These are phyloP conservation scores for Candida broadrunensis DNA, from an alignment of 805 yeast species.

Conservation along the genomic window DNA sequence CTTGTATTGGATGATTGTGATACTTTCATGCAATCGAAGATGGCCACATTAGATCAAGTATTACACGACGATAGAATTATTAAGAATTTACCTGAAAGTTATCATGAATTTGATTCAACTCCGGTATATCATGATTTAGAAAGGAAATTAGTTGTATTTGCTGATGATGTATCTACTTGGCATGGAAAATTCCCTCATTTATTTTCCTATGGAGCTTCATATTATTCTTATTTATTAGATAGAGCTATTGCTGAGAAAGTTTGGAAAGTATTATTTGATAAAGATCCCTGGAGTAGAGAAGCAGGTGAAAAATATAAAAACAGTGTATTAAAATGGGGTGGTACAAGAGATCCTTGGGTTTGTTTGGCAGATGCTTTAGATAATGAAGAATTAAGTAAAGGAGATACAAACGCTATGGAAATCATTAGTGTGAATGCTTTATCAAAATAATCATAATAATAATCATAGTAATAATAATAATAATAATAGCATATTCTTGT, in stretches of 20 bases:
- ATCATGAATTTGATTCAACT: constrained; percentile 49
- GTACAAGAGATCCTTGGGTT: constrained; percentile 84
- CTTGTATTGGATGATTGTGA: constrained; percentile 64
- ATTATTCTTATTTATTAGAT: constrained; percentile 88
- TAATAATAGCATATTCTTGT: too few species aligned
- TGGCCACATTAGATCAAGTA: constrained; percentile 85
- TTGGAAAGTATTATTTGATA: constrained; percentile 69
- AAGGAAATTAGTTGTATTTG: constrained; percentile 53
- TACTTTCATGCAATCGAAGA: constrained; percentile 78
- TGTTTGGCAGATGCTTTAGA: constrained; percentile 79
- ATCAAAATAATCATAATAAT: background rate
- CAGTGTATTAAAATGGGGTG: constrained; percentile 87
- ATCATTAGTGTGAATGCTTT: constrained; percentile 6
- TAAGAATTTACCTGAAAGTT: constrained; percentile 9
- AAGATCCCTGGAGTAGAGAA: constrained; percentile 64
- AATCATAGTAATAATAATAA: too few species aligned
- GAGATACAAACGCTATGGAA: constrained; percentile 72
- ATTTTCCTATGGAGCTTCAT: constrained; percentile 90
- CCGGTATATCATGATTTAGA: constrained; percentile 67
- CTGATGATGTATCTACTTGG: constrained; percentile 76
- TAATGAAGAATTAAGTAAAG: constrained; percentile 54
- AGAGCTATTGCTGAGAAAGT: constrained; percentile 87
- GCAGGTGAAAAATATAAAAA: constrained; percentile 77
- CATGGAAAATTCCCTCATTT: constrained; percentile 93
- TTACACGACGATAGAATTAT: constrained; percentile 51